These are phyloP conservation scores for Fusarium sp. DNA, from an alignment of 2,329 filamentous ascomycete genomes.

Conservation along the genomic window DNA sequence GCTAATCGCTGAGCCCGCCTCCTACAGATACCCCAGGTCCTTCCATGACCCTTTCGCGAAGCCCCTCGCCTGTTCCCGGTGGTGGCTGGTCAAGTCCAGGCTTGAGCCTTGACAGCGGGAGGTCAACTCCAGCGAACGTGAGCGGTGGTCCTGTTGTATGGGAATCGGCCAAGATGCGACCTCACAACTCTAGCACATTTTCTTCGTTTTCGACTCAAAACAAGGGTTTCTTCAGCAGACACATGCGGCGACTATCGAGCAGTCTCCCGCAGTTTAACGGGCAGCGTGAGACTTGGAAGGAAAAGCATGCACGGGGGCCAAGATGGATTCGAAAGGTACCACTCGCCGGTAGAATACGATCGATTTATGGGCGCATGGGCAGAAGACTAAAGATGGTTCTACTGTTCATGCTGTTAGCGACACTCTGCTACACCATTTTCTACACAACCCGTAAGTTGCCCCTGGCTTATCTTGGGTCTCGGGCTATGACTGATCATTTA, in stretches of 20 bases:
- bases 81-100: conserved; percentile 91
- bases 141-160: conserved; percentile 74
- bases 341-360: conserved; percentile 57
- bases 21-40: conserved; percentile 61
- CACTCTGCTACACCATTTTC: conserved; percentile 76
- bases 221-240: conserved; percentile 86
- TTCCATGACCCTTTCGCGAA: conserved; percentile 85
- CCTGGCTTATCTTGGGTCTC: neutral
- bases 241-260: conserved; percentile 82
- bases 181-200: conserved; percentile 76
- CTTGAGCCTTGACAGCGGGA: conserved; percentile 76
- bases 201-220: conserved; percentile 83
- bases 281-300: conserved; percentile 74
- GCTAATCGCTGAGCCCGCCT: conserved; percentile 42
- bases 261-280: conserved; percentile 78
- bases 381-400: conserved; percentile 73
- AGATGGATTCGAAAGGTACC: conserved; percentile 61
- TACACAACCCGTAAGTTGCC: conserved; percentile 76
- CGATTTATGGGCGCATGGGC: conserved; percentile 61
- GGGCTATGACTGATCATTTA: neutral
- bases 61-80: conserved; percentile 83
- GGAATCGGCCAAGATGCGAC: conserved; percentile 84
- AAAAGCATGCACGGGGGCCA: conserved; percentile 72
- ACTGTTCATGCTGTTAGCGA: conserved; percentile 66
- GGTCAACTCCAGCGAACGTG: conserved; percentile 70